These are phyloP conservation scores for Epichloe typhina DNA, from an alignment of 2,329 filamentous ascomycete species.

Conservation along the genomic window DNA sequence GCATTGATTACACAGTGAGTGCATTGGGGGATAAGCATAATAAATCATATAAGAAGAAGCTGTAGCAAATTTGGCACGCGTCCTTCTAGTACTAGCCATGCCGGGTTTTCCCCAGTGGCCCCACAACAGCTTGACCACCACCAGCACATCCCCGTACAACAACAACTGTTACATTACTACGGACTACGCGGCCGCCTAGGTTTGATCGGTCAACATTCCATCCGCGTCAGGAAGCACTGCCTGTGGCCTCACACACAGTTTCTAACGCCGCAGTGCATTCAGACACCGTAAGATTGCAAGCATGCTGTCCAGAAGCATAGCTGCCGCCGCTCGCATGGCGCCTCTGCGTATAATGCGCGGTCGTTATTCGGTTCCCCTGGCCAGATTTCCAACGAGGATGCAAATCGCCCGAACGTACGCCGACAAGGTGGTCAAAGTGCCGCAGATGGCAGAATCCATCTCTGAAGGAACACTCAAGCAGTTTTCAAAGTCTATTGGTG, in stretches of 20 bases:
- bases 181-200: no score
- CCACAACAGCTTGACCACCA: background rate
- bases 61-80: no score
- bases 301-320: conserved; percentile 32
- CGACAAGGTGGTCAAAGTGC: conserved; percentile 82
- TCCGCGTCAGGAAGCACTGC: no score
- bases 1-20: no score
- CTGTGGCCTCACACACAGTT: no score
- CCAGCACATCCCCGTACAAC: no score
- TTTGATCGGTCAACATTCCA: no score
- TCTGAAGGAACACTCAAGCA: conserved; percentile 95
- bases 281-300: conserved; percentile 5
- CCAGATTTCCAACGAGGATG: conserved; percentile 36
- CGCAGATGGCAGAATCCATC: conserved; percentile 97
- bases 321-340: conserved; percentile 29
- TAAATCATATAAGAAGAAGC: no score
- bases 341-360: conserved; percentile 26
- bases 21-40: no score
- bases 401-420: conserved; percentile 52
- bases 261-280: no score
- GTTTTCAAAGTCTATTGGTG: conserved; percentile 83
- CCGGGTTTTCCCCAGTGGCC: background rate
- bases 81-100: no score
- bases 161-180: no score
- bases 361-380: conserved; percentile 12